Percentiles rank a stretch among this genome's conserved stretches.
These are phyloP conservation scores for Avena eriantha DNA, from an alignment of 176 grass and related monocot species.

Conservation along the genomic window DNA sequence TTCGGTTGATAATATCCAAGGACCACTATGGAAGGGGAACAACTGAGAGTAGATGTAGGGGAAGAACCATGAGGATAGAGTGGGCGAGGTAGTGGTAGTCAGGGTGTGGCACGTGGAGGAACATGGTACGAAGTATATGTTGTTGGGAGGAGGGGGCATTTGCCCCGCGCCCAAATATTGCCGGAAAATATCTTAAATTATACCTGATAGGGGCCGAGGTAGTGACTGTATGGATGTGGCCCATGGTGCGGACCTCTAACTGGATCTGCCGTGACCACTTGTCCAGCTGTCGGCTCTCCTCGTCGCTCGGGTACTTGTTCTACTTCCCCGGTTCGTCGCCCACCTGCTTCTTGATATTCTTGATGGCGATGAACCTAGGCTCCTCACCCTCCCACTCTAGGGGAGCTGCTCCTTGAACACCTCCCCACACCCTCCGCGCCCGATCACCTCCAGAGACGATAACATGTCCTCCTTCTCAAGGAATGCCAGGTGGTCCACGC, in stretches of 20 bases:
- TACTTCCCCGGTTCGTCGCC: background rate
- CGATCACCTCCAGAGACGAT: slow-evolving; percentile 51
- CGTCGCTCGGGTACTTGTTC: slow-evolving; percentile 44
- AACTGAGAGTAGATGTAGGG: slow-evolving; percentile 53
- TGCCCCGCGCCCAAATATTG: no score
- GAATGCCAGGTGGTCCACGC: slow-evolving; percentile 58
- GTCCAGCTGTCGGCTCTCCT: slow-evolving; percentile 67
- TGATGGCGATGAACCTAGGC: slow-evolving; percentile 63
- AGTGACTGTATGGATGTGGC: slow-evolving; percentile 41
- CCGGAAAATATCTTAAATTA: no score
- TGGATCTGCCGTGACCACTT: slow-evolving; percentile 66
- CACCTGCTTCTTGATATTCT: slow-evolving; percentile 55
- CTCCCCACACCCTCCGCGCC: slow-evolving; percentile 78
- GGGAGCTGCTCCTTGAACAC: slow-evolving; percentile 70
- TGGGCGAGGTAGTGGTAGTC: slow-evolving; percentile 83
- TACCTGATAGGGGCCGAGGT: no score
- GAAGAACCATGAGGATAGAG: background rate
- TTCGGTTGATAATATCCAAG: no score
- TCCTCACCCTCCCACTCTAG: background rate
- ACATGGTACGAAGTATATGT: no score
- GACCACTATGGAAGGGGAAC: no score
- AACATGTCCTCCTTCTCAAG: slow-evolving; percentile 73
- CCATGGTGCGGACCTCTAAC: slow-evolving; percentile 84
- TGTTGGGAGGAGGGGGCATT: no score
- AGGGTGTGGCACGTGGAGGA: slow-evolving; percentile 13